Evolutionary conservation across 768 basidiomycete genomes (phyloP).

Genomic region (Cantharellus anzutake): DNA sequence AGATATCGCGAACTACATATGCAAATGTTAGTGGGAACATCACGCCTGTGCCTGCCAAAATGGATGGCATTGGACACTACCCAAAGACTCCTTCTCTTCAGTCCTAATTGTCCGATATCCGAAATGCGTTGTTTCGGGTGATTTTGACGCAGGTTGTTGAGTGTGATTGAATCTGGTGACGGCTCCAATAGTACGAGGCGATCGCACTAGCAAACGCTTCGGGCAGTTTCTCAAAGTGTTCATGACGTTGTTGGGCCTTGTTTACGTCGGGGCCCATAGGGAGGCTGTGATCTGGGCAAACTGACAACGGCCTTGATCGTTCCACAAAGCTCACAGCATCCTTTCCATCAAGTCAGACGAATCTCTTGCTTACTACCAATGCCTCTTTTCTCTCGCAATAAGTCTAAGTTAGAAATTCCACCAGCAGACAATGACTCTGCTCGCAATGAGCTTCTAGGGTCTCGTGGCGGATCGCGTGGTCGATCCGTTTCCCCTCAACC

Average conservation of each 20-base stretch:
- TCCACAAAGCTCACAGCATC: too few species aligned
- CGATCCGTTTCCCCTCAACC: constrained; percentile 21
- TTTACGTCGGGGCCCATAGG: too few species aligned
- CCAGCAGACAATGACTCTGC: constrained; percentile 19
- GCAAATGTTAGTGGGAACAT: neutral
- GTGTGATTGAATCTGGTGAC: too few species aligned
- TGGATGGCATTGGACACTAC: constrained; percentile 8
- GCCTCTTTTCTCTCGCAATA: constrained; percentile 35
- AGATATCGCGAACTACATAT: constrained; percentile 61
- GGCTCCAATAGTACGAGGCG: too few species aligned
- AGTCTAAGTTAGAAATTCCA: constrained; percentile 45
- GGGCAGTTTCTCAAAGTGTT: too few species aligned
- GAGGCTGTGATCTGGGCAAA: too few species aligned
- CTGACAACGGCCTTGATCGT: too few species aligned
- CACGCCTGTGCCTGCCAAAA: neutral
- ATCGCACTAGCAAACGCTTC: too few species aligned
- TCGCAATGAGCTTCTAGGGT: constrained; percentile 14
- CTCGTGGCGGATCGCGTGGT: constrained; percentile 10
- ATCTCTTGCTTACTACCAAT: too few species aligned
- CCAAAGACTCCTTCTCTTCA: constrained; percentile 65
- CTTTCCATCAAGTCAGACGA: too few species aligned
- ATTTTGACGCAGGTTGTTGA: too few species aligned
- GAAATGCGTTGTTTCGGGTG: constrained; percentile 41
- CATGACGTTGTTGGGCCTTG: too few species aligned
- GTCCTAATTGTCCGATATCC: constrained; percentile 83